A percentile compares a stretch with the other conserved stretches of the same genome.
phyloP scores from a whole-genome alignment of 331 rosid genomes.

The Telfairia occidentalis region DNA sequence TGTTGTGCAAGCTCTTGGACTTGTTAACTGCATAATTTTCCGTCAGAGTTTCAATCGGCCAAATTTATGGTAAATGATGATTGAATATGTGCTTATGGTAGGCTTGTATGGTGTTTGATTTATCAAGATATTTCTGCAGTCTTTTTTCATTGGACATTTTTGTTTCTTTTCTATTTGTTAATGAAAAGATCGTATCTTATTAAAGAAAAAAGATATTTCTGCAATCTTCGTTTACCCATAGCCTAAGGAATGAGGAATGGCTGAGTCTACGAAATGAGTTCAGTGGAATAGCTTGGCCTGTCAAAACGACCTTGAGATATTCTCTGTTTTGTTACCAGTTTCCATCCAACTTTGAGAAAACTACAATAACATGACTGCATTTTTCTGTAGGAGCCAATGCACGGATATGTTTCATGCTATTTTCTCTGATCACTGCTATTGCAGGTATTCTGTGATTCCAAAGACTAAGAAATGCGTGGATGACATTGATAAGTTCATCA shows the following conservation, averaged over 20 bases:
- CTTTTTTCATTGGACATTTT: no score
- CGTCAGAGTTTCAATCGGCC: constrained; percentile 98
- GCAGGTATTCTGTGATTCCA: constrained; percentile 79
- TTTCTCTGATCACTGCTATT: background rate
- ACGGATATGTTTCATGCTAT: background rate
- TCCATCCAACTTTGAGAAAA: background rate
- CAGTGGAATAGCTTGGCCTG: background rate
- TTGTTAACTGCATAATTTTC: constrained; percentile 75
- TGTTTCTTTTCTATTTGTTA: no score
- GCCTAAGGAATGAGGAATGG: no score
- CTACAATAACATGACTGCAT: background rate
- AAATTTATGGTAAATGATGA: constrained; percentile 54
- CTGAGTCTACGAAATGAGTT: background rate
- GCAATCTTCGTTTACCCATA: no score
- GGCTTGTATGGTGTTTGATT: background rate
- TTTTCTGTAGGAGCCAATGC: background rate
- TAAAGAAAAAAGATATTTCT: background rate
- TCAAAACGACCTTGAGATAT: background rate
- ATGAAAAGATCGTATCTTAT: no score
- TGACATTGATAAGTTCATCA: constrained; percentile 78
- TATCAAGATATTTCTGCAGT: background rate
- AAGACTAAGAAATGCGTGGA: constrained; percentile 89
- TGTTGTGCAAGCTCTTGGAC: constrained; percentile 96
- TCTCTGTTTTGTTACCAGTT: background rate
- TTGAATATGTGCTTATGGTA: background rate